Conservation (phyloP, 2,329 filamentous ascomycete species). For the Ceratocystis cacaofunesta region DNA sequence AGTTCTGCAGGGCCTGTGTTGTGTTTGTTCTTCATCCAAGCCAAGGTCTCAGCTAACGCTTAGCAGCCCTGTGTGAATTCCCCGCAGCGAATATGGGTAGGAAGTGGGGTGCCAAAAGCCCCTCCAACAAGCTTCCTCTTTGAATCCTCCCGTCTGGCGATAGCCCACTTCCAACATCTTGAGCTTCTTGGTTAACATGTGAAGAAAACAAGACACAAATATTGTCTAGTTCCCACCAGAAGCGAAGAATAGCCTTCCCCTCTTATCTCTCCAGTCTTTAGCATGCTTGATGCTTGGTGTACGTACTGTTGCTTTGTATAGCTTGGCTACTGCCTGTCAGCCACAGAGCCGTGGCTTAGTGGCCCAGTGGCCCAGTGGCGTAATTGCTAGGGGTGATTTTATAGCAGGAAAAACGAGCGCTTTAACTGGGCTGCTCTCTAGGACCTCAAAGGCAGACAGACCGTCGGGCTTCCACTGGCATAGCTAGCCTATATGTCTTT, state of each 20-base stretch:
- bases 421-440: background rate
- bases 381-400: background rate
- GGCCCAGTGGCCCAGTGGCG: background rate
- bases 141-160: background rate
- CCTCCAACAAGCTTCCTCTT: background rate
- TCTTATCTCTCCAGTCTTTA: background rate
- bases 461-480: background rate
- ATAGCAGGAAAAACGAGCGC: background rate
- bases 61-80: background rate
- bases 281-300: background rate
- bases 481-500: background rate
- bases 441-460: background rate
- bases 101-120: background rate
- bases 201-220: background rate
- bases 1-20: background rate
- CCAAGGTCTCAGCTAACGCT: background rate
- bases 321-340: background rate
- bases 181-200: background rate
- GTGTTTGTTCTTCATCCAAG: background rate
- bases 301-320: background rate
- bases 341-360: background rate
- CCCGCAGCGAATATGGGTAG: background rate
- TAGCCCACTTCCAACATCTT: conserved; percentile 6
- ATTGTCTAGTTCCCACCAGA: background rate
- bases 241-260: background rate